Base-by-base conservation (phyloP, 371 early-diverging fungal genomes). In the Mortierella sp. region DNA sequence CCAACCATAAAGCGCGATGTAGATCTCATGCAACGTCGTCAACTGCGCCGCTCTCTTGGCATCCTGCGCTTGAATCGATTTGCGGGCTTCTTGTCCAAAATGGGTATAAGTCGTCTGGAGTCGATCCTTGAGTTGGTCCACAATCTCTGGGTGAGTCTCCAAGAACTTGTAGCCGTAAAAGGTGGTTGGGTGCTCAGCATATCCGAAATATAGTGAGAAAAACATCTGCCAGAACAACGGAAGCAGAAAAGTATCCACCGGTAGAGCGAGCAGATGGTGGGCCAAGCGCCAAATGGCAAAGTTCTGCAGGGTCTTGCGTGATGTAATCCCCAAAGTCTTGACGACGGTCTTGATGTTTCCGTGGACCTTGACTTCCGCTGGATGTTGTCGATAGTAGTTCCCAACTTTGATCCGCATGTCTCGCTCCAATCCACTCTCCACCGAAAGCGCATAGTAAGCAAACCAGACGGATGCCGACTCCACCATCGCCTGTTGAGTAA, bases 1-100 rank as follows among this genome's bases (percentile, higher is more conserved):
- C 95, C 95, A 95, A 14, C 93, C 85, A 85, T 91, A 90, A 83
- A 93, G 91, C 31, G 93, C 91, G 77, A 93, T 91, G 72, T 90
- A 92, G 3, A 91, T 57, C 31, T 90, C 89, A n/a, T 90, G 90
- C 72, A 91, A 72, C 7, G 76, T 60, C 42, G 91, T 89, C 57
- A 88, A 58, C 14, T 77, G 47, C 9, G 57, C 78, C 3, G 80
- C 82, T 16, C 50, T 47, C n/a, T 71, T 73, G 42, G 74, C 13
- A 38, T 80, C 71, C 44, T 70, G 65, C 9, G 73, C 70, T 42
- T 80, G 82, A 13, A 82, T 70, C 34, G 77, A 80, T 31, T 80
- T 77, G 3, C 80, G 75, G n/a, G 87, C 87, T 58, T 84, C 84
- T 72, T 91, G 89, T 13, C 91, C 90, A 78, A 90, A 88, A 47